Conservation (phyloP, 2,329 filamentous ascomycete genomes). For the Pyrenochaeta sp. region DNA sequence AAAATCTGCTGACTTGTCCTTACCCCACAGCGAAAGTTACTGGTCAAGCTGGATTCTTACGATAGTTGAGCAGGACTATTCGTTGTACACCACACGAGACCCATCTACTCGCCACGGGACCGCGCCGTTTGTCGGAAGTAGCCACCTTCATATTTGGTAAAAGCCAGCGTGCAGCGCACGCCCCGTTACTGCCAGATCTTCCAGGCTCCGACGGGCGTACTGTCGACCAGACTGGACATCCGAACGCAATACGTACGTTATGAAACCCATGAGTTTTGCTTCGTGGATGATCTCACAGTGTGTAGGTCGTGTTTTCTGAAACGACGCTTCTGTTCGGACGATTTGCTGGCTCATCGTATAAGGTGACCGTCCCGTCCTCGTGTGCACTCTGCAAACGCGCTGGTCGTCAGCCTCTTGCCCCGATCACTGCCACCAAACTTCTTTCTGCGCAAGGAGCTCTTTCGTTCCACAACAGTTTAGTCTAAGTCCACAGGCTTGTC, state of each 20-base stretch:
- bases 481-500: slow-evolving; percentile 17
- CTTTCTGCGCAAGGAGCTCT: slow-evolving; percentile 19
- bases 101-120: slow-evolving; percentile 29
- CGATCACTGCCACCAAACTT: slow-evolving; percentile 28
- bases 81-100: slow-evolving; percentile 34
- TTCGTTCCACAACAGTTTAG: slow-evolving; percentile 36
- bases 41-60: slow-evolving; percentile 19
- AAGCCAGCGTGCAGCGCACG: slow-evolving; percentile 20
- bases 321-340: slow-evolving; percentile 12
- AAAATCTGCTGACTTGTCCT: slow-evolving; percentile 29
- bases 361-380: slow-evolving; percentile 36
- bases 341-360: slow-evolving; percentile 30
- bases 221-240: neutral
- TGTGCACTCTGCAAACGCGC: slow-evolving; percentile 43
- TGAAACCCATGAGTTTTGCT: neutral
- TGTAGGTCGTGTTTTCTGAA: slow-evolving; percentile 1
- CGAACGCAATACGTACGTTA: slow-evolving; percentile 24
- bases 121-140: slow-evolving; percentile 33
- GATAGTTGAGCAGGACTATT: slow-evolving; percentile 27
- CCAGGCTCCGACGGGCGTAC: neutral
- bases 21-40: slow-evolving; percentile 20
- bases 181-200: slow-evolving; percentile 9
- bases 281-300: slow-evolving; percentile 11
- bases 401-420: slow-evolving; percentile 21
- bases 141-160: slow-evolving; percentile 19